These are phyloP conservation scores for Fusarium algeriense DNA, from an alignment of 2,329 filamentous ascomycete species.

Conservation along the genomic window DNA sequence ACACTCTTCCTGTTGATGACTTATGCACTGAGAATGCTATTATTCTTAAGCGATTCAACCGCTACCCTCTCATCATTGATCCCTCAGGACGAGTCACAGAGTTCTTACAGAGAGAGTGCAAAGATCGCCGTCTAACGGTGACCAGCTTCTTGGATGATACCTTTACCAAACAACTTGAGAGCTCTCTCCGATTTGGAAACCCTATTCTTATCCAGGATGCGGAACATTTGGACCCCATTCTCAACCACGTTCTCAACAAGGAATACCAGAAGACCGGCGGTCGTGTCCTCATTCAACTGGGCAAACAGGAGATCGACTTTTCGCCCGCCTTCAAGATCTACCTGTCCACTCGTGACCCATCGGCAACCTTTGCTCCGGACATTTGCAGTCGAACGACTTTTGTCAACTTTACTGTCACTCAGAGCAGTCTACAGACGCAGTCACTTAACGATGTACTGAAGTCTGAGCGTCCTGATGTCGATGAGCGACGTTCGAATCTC, in stretches of 20 bases:
- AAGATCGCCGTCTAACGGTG: constrained; percentile 91
- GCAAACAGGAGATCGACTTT: constrained; percentile 99
- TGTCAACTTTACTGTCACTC: constrained; percentile 99
- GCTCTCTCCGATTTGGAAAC: constrained; percentile 95
- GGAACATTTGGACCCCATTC: constrained; percentile 94
- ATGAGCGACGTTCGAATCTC: constrained; percentile 94
- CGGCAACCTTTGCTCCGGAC: constrained; percentile 93
- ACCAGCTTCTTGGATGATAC: constrained; percentile 98
- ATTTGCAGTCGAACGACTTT: constrained; percentile 98
- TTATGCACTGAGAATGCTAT: constrained; percentile 99
- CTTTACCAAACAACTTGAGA: constrained; percentile 98
- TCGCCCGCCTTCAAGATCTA: constrained; percentile 97
- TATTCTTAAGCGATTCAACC: constrained; percentile 96
- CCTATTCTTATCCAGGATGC: constrained; percentile 98
- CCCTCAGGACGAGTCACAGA: constrained; percentile 95
- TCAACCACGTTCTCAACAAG: constrained; percentile 99
- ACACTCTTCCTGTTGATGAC: constrained; percentile 93
- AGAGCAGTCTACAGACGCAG: constrained; percentile 98
- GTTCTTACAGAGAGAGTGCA: constrained; percentile 94
- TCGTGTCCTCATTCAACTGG: constrained; percentile 96
- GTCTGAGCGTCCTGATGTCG: constrained; percentile 95
- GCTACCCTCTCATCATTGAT: constrained; percentile 98
- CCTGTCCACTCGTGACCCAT: constrained; percentile 94
- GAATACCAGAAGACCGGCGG: constrained; percentile 99
- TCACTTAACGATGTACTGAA: constrained; percentile 98